Conservation (phyloP, 495 filamentous ascomycete genomes). For the Talaromyces proteolyticus region DNA sequence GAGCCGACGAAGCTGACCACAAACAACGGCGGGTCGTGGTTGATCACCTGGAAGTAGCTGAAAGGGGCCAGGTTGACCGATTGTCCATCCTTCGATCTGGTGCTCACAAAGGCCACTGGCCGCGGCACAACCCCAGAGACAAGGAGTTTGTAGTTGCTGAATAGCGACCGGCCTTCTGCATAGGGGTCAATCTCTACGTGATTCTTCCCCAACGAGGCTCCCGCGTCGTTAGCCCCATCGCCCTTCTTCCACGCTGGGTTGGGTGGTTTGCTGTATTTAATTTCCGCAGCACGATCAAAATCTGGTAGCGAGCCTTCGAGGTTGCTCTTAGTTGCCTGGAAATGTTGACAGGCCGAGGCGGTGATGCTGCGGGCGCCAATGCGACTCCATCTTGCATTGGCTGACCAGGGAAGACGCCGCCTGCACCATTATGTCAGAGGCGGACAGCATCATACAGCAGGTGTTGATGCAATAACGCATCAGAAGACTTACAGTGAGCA, state of each 20-base stretch:
- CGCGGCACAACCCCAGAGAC: constrained; percentile 83
- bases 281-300: constrained; percentile 45
- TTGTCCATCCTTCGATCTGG: constrained; percentile 49
- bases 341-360: not conserved
- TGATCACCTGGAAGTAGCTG: constrained; percentile 76
- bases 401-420: no score
- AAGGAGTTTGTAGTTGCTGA: constrained; percentile 86
- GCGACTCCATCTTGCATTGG: no score
- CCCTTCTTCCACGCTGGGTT: constrained; percentile 74
- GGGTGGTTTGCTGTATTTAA: constrained; percentile 63
- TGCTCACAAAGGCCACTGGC: constrained; percentile 63
- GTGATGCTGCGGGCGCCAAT: not conserved
- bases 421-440: no score
- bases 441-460: no score
- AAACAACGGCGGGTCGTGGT: constrained; percentile 88
- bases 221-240: constrained; percentile 63
- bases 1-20: constrained; percentile 60
- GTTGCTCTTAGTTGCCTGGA: constrained; percentile 62
- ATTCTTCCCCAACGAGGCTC: constrained; percentile 45
- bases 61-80: constrained; percentile 80
- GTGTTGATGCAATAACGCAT: no score
- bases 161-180: constrained; percentile 56
- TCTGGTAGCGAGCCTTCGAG: constrained; percentile 68
- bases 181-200: constrained; percentile 84
- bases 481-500: not conserved